Evolutionary conservation across 345 rosid species (phyloP), one percentile per base, ranked within the genome.

Genomic region (Populus ilicifolia): DNA sequence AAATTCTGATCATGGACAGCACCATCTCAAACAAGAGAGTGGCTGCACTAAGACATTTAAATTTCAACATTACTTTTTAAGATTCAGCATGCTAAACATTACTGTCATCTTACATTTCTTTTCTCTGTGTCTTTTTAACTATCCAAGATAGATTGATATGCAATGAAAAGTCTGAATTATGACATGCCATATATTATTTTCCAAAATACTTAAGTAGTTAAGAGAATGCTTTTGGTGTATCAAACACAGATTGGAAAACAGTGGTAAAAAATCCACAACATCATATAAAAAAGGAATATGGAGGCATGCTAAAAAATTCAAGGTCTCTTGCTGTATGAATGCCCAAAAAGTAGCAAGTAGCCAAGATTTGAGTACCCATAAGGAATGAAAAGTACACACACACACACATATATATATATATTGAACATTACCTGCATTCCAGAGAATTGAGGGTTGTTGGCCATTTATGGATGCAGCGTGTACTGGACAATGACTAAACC

Each of bases 381-480:
- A 21, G 23, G 20, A 71, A 16, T 50, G 76, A 66, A 64, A 72
- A 63, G 43, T 13, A 12, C 52, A 59, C 27, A 27, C 27, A 27
- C 27, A 27, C 27, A 27, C 20, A 12, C 52, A 59, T 14, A 23
- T 1, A 48, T 6, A 10, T 5, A 16, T 25, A 12, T 7, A 44
- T 20, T 4, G 12, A 50, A 52, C 10, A 63, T 73, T 87, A 92
- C 97, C 97, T 89, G 93, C 76, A 85, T 75, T 80, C 92, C 87
- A 54, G 93, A 84, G 84, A 85, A 90, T 62, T 89, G 94, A 61
- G 90, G 85, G 76, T 93, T 91, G 75, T 91, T 94, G 67, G 91
- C 89, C 98, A 94, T 93, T 82, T 75, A 78, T 63, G 83, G 79
- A 82, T 46, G 54, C 70, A 46, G 76, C 6, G 62, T 75, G 80